Base-by-base conservation (phyloP, 306 rosid species). In the Quercus gilva region DNA sequence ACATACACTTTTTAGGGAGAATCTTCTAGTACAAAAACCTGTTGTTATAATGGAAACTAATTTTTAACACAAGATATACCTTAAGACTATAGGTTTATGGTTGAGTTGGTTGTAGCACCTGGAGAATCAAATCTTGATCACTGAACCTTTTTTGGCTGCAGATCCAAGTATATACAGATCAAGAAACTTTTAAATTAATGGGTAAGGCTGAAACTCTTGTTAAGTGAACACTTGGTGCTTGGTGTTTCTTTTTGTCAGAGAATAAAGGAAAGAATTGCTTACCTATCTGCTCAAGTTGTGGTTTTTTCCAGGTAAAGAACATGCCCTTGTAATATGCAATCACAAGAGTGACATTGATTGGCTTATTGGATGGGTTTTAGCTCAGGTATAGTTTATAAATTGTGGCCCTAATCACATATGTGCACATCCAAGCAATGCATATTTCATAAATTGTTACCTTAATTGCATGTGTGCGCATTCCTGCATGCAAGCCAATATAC, bases 311-410 rank as follows among this genome's bases (percentile, higher is more conserved):
- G 97, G 97, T 75, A 88, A 89, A 87, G 98, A 94, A 77, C 97
- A 92, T 69, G 98, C 98, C 6, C 97, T 94, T 81, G 88, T 89
- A 69, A 43, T 92, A 75, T 91, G 71, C 83, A 94, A 94, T 85
- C 98, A 94, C 80, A 89, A 76, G 90, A 94, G 98, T 85, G 98
- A 92, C 59, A 92, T 92, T 76, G 97, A 94, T 83, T 94, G 98
- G 98, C 97, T 94, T 76, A 92, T 92, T 86, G 97, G 97, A 83
- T 92, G 97, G 98, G 85, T 91, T 78, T 78, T 91, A 78, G 94
- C 97, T 80, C 91, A 92, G 98, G 98, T 94, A 70, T 74, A 23
- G 73, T 77, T 80, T 82, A 79, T 83, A 59, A 64, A 33, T 69
- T 55, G 73, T 52, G 53, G 67, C 43, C 52, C 60, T 64, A 78